phyloP scores from a whole-genome alignment of 1,284 basidiomycete genomes.

The Neonothopanus nambi region DNA sequence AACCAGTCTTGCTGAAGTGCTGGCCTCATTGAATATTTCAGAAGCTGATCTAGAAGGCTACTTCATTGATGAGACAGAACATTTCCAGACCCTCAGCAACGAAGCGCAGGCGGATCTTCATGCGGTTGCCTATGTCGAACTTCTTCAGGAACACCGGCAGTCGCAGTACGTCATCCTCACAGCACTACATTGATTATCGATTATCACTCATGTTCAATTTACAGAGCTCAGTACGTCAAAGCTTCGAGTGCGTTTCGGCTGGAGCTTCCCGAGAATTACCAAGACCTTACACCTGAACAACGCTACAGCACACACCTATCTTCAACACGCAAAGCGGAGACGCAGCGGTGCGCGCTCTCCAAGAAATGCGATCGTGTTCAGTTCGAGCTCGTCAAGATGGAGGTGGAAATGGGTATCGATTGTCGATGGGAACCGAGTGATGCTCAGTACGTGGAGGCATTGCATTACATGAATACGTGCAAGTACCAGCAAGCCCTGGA shows the following conservation, averaged over 20 bases:
- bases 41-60: background rate
- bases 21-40: background rate
- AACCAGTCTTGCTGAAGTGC: constrained; percentile 12
- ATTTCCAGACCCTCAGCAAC: constrained; percentile 18
- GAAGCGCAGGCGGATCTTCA: constrained; percentile 16
- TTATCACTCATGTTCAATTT: background rate
- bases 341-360: background rate
- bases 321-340: constrained; percentile 5
- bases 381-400: constrained; percentile 7
- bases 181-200: background rate
- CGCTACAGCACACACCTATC: background rate
- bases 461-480: constrained; percentile 7
- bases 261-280: constrained; percentile 1
- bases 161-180: constrained; percentile 16
- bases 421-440: constrained; percentile 15
- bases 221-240: background rate
- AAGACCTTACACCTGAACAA: background rate
- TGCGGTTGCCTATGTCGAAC: constrained; percentile 22
- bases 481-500: constrained; percentile 22
- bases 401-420: constrained; percentile 13
- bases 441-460: constrained; percentile 13
- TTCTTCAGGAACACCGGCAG: constrained; percentile 17
- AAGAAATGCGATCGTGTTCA: background rate
- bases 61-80: background rate
- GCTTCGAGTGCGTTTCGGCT: background rate